Percentiles rank a stretch among this genome's conserved stretches.
These are phyloP conservation scores for Microcera coccophila DNA, from an alignment of 2,329 filamentous ascomycete species.

Conservation along the genomic window DNA sequence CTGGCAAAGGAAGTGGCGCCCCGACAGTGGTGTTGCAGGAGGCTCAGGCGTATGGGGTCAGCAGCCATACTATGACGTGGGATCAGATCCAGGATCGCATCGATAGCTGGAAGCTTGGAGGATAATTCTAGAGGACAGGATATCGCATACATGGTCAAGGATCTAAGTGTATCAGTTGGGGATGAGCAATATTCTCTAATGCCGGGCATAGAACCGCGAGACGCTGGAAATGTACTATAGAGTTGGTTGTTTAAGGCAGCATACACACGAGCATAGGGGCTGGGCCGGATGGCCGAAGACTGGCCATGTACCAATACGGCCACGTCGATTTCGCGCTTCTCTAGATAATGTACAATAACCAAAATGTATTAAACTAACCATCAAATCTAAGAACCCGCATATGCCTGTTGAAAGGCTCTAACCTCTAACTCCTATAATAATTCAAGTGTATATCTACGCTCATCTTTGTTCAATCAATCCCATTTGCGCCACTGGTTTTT, in stretches of 20 bases:
- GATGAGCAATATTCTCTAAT: too few species aligned
- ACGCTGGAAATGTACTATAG: constrained; percentile 24
- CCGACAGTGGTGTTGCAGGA: constrained; percentile 95
- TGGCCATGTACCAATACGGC: background rate
- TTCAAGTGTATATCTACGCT: background rate
- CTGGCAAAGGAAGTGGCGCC: constrained; percentile 73
- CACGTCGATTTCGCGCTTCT: background rate
- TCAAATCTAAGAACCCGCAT: background rate
- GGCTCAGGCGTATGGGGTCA: constrained; percentile 69
- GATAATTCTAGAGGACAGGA: constrained; percentile 12
- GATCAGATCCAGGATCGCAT: constrained; percentile 87
- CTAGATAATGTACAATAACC: background rate
- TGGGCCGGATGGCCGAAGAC: background rate
- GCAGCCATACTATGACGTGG: constrained; percentile 70
- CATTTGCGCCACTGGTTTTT: background rate
- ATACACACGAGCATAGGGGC: background rate
- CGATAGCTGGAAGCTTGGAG: constrained; percentile 70
- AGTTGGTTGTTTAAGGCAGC: constrained; percentile 1
- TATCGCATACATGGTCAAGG: too few species aligned
- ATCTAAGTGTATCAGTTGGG: too few species aligned
- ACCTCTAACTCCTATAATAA: background rate
- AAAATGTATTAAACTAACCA: background rate
- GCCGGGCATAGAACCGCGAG: constrained; percentile 8
- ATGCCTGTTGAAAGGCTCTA: background rate
- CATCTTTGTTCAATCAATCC: background rate